A percentile compares a stretch with the other conserved stretches of the same genome.
Evolutionary conservation across 352 stramenopile genomes (phyloP).

Genomic region (Phytophthora cryptogea): DNA sequence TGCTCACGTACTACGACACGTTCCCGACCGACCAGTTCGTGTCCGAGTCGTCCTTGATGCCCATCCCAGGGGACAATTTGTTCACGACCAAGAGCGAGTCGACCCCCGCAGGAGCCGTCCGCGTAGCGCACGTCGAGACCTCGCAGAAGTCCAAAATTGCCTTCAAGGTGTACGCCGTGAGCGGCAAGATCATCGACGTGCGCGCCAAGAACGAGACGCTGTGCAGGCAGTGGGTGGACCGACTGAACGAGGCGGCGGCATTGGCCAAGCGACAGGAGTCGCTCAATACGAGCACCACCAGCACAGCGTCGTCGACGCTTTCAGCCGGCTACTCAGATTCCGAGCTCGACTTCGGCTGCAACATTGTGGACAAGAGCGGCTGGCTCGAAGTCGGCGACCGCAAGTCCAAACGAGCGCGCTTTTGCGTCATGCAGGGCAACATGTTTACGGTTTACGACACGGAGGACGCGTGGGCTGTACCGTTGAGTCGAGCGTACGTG

Average conservation of each 20-base stretch:
- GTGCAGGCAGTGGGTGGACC: conserved; percentile 77
- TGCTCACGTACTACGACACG: conserved; percentile 85
- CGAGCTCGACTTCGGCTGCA: conserved; percentile 68
- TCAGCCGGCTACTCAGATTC: conserved; percentile 72
- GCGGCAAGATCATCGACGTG: conserved; percentile 84
- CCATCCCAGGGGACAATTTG: conserved; percentile 63
- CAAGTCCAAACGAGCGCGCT: conserved; percentile 73
- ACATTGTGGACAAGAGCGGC: conserved; percentile 80
- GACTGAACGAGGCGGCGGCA: conserved; percentile 66
- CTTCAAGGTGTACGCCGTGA: conserved; percentile 84
- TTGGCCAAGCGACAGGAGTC: conserved; percentile 80
- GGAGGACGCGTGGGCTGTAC: conserved; percentile 80
- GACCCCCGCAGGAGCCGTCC: conserved; percentile 64
- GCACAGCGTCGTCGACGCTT: conserved; percentile 68
- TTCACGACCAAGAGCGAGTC: conserved; percentile 80
- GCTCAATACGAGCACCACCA: conserved; percentile 73
- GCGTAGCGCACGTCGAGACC: conserved; percentile 77
- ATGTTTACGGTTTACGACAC: conserved; percentile 88
- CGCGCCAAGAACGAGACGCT: conserved; percentile 79
- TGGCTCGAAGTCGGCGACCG: conserved; percentile 81
- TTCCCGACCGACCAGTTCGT: conserved; percentile 85
- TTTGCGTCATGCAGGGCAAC: conserved; percentile 77
- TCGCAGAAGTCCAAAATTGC: conserved; percentile 79
- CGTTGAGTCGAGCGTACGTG: conserved; percentile 77
- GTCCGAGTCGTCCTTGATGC: conserved; percentile 55